These are phyloP conservation scores for Leishmania tarentolae DNA, from an alignment of 208 protist species.

Conservation along the genomic window DNA sequence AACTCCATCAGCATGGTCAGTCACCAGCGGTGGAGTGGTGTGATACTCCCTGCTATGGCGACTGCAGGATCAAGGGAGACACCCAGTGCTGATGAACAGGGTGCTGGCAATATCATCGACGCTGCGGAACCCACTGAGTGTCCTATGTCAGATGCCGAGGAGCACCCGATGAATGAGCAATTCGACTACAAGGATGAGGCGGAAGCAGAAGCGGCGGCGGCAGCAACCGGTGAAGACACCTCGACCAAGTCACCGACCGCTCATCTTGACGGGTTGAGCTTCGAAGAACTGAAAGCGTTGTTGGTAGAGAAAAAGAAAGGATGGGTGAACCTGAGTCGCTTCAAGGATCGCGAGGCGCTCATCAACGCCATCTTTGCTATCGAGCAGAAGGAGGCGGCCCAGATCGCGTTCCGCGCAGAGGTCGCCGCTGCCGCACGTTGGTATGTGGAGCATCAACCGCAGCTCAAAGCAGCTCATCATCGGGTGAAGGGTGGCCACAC, in stretches of 20 bases:
- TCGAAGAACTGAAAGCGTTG: constrained; percentile 35
- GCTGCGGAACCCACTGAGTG: neutral
- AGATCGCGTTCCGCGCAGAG: constrained; percentile 25
- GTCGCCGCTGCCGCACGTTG: constrained; percentile 19
- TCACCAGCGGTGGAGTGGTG: neutral
- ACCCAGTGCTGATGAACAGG: neutral
- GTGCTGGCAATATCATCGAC: neutral
- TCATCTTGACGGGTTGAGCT: constrained; percentile 13
- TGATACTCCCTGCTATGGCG: neutral
- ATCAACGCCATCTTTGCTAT: constrained; percentile 25
- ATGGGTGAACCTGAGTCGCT: constrained; percentile 25
- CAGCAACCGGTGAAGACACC: neutral
- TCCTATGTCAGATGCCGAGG: neutral
- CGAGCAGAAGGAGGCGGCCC: constrained; percentile 20
- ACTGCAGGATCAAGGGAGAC: neutral
- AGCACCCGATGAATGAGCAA: neutral
- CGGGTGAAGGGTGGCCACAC: neutral
- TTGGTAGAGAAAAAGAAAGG: constrained; percentile 43
- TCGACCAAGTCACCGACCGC: neutral
- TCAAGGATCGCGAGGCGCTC: constrained; percentile 25
- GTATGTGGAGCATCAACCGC: constrained; percentile 20
- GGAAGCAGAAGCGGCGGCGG: neutral
- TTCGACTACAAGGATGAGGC: constrained; percentile 10
- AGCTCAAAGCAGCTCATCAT: constrained; percentile 4
- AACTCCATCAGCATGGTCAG: neutral